Base-by-base conservation (phyloP, 169 alveolate species). In the Plasmodium malariae region DNA sequence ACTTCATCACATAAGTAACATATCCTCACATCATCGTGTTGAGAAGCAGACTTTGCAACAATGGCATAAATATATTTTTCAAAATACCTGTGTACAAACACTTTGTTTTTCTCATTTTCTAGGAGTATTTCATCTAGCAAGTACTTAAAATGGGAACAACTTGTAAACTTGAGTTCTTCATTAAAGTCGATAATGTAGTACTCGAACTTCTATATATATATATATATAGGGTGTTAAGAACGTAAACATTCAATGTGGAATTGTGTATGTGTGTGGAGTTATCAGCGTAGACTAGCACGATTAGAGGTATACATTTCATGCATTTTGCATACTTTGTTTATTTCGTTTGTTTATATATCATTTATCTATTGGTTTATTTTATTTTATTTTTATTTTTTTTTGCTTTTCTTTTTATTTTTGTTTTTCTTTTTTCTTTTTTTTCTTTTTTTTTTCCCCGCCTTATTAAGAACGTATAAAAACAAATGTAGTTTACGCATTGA, bases 171-270 rank as follows among this genome's bases (percentile, higher is more conserved):
- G 0, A 54, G 68, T 14, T 83, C 65, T 4, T 21, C 21, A n/a
- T 83, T 70, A 32, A 83, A 24, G 37, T 83, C 91, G 36, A 83
- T 65, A 30, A 83, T 83, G 72, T 67, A 83, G 43, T 83, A 83
- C 17, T 83, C 85, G 49, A 83, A 83, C 19, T 65, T 69, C 91
- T 83, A 68, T 43, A 17, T 68, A 34, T 26, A 37, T 17, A 57
- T 74, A 28, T 26, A 32, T 37, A 34, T 37, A 36, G 26, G 4
- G 21, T 12, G 43, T 59, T 21, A 17, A 28, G 43, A 24, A 11
- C 28, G 36, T 67, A 21, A 6, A 67, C 9, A 67, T 37, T 9
- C n/a, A n/a, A 19, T 24, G 57, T 37, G 57, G n/a, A 5, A n/a
- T 9, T 37, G 19, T 14, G 0, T 36, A 62, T 9, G 28, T 34